These are phyloP conservation scores for Polyporus arcularius DNA, from an alignment of 768 basidiomycete species.

Conservation along the genomic window DNA sequence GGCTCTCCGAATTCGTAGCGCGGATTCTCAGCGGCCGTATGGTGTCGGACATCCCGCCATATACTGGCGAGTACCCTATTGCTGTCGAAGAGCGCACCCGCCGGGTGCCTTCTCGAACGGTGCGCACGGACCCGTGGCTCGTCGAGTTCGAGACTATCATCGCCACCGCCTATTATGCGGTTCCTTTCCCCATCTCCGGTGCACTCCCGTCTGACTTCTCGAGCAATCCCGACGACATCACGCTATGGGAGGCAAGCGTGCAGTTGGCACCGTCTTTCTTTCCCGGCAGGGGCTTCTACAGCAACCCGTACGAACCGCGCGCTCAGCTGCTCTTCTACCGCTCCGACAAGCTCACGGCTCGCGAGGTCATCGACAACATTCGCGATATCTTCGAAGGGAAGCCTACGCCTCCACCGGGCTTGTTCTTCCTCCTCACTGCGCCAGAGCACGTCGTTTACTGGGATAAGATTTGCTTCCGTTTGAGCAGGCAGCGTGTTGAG, in stretches of 20 bases:
- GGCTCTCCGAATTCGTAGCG: conserved; percentile 37
- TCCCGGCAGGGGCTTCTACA: background rate
- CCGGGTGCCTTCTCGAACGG: conserved; percentile 20
- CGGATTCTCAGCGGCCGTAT: conserved; percentile 29
- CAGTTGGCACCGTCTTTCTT: background rate
- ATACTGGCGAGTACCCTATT: conserved; percentile 30
- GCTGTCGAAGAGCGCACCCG: conserved; percentile 16
- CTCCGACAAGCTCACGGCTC: background rate
- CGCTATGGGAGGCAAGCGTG: background rate
- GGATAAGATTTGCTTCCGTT: conserved; percentile 11
- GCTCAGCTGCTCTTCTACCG: conserved; percentile 14
- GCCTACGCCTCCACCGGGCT: conserved; percentile 3
- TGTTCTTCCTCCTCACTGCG: conserved; percentile 15
- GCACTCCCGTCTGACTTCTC: conserved; percentile 17
- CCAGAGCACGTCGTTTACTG: conserved; percentile 9
- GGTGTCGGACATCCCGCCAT: conserved; percentile 30
- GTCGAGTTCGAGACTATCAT: conserved; percentile 26
- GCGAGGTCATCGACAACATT: conserved; percentile 1
- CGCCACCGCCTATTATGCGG: conserved; percentile 20
- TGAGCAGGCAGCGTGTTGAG: conserved; percentile 18
- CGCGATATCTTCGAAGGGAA: conserved; percentile 10
- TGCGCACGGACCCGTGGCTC: conserved; percentile 27
- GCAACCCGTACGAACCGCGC: conserved; percentile 6
- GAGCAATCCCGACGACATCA: conserved; percentile 16
- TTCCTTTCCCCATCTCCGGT: conserved; percentile 22